These are phyloP conservation scores for Ramicandelaber brevisporus DNA, from an alignment of 192 early-diverging fungal species.

Conservation along the genomic window DNA sequence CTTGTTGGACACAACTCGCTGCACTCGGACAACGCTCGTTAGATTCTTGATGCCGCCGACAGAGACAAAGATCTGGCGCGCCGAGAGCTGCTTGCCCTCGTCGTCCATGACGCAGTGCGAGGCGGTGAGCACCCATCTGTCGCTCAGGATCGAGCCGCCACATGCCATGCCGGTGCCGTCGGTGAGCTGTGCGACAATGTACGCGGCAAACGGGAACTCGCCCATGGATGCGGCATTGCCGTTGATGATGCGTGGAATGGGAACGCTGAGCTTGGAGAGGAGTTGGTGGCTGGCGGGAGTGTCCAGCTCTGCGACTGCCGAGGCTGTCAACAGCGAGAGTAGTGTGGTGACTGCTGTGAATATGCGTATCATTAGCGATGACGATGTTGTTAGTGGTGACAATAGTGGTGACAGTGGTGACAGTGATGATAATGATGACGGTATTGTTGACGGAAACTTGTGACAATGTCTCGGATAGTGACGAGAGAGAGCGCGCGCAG, in stretches of 20 bases:
- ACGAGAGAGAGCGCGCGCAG: too few species aligned
- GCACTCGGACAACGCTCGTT: slow-evolving; percentile 6
- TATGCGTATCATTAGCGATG: slow-evolving; percentile 1
- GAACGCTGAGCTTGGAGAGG: too few species aligned
- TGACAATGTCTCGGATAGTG: too few species aligned
- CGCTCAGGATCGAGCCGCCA: background rate
- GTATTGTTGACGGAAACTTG: too few species aligned
- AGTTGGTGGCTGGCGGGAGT: too few species aligned
- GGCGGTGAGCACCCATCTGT: background rate
- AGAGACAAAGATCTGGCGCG: too few species aligned
- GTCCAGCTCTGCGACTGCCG: background rate
- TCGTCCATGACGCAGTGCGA: slow-evolving; percentile 1
- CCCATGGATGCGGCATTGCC: background rate
- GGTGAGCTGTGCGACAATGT: background rate
- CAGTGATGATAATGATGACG: too few species aligned
- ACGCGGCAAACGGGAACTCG: slow-evolving; percentile 1
- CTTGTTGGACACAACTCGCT: slow-evolving; percentile 14
- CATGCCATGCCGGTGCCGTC: slow-evolving; percentile 1
- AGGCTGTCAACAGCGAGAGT: background rate
- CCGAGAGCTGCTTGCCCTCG: too few species aligned
- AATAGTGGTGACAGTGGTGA: slow-evolving; percentile 54
- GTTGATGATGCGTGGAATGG: slow-evolving; percentile 1
- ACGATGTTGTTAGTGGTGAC: slow-evolving; percentile 7
- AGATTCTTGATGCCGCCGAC: slow-evolving; percentile 9
- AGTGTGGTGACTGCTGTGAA: background rate